Evolutionary conservation across 2,329 filamentous ascomycete species (phyloP).

Genomic region (Monosporascus sp.): DNA sequence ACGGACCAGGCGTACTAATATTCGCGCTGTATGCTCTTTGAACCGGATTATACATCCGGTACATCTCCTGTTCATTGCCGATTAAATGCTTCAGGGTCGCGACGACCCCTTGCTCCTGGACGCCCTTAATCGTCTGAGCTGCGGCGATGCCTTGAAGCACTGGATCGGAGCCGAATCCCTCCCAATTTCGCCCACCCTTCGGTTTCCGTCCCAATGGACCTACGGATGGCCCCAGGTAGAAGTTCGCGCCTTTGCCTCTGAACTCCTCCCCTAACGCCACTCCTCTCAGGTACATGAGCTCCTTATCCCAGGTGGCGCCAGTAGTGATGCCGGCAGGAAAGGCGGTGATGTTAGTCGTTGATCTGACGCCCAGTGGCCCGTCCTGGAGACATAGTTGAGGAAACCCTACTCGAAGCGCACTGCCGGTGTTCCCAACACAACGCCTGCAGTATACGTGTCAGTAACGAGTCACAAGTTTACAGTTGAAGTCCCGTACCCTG

Average conservation of each 20-base stretch:
- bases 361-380: constrained; percentile 64
- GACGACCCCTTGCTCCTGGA: constrained; percentile 52
- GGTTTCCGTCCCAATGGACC: constrained; percentile 69
- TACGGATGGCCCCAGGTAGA: constrained; percentile 65
- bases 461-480: constrained; percentile 1
- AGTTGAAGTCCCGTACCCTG: constrained; percentile 11
- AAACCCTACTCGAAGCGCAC: constrained; percentile 63
- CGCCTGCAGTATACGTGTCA: constrained; percentile 33
- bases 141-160: constrained; percentile 52
- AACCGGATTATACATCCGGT: constrained; percentile 50
- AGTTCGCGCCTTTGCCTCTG: constrained; percentile 66
- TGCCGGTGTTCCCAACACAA: constrained; percentile 74
- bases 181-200: constrained; percentile 69
- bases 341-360: constrained; percentile 68
- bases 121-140: constrained; percentile 47
- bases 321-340: constrained; percentile 77
- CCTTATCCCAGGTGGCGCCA: constrained; percentile 71
- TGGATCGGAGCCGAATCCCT: constrained; percentile 67
- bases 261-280: constrained; percentile 67
- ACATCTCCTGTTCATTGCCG: constrained; percentile 46
- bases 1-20: constrained; percentile 44
- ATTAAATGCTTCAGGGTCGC: constrained; percentile 54
- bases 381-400: constrained; percentile 69
- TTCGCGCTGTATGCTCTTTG: constrained; percentile 57
- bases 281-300: constrained; percentile 62